A percentile compares a stretch with the other conserved stretches of the same genome.
Evolutionary conservation across 1,139 yeast species (phyloP).

Genomic region (Candida albicans): DNA sequence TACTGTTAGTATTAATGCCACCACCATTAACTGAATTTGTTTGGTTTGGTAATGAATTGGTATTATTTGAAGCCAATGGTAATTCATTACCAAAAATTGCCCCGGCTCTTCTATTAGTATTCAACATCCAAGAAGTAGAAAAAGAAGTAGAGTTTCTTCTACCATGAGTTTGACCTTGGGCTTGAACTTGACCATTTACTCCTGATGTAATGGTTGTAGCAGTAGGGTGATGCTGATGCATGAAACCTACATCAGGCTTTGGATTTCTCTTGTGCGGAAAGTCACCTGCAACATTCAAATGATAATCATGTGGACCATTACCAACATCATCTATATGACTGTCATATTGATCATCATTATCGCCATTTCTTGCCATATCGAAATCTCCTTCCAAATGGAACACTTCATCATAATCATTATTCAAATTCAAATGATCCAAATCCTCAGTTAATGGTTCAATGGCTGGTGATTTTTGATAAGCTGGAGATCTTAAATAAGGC

Average conservation of each 20-base stretch:
- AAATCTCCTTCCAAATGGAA: slow-evolving; percentile 49
- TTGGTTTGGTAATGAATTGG: slow-evolving; percentile 4
- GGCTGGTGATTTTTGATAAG: slow-evolving; percentile 33
- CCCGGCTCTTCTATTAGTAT: background rate
- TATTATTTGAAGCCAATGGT: background rate
- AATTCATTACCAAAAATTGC: slow-evolving; percentile 10
- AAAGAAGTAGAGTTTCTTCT: slow-evolving; percentile 5
- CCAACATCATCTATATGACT: slow-evolving; percentile 5
- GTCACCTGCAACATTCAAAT: slow-evolving; percentile 1
- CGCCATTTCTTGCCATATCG: slow-evolving; percentile 15
- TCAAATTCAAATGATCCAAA: slow-evolving; percentile 35
- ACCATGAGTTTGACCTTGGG: background rate
- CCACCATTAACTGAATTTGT: slow-evolving; percentile 21
- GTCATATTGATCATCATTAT: background rate
- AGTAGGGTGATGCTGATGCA: slow-evolving; percentile 1
- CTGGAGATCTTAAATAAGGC: slow-evolving; percentile 46
- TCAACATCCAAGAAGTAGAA: slow-evolving; percentile 6
- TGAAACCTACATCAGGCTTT: slow-evolving; percentile 1
- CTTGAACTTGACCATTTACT: too few relatives aligned
- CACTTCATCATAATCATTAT: slow-evolving; percentile 39
- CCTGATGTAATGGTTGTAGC: slow-evolving; percentile 4
- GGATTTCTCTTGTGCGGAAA: slow-evolving; percentile 1
- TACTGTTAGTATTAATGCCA: slow-evolving; percentile 16
- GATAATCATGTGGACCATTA: background rate
- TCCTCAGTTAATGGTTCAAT: slow-evolving; percentile 40